Evolutionary conservation across 2,329 filamentous ascomycete genomes (phyloP), one percentile per base, ranked within the genome.

Genomic region (Ceratocystis cubensis): DNA sequence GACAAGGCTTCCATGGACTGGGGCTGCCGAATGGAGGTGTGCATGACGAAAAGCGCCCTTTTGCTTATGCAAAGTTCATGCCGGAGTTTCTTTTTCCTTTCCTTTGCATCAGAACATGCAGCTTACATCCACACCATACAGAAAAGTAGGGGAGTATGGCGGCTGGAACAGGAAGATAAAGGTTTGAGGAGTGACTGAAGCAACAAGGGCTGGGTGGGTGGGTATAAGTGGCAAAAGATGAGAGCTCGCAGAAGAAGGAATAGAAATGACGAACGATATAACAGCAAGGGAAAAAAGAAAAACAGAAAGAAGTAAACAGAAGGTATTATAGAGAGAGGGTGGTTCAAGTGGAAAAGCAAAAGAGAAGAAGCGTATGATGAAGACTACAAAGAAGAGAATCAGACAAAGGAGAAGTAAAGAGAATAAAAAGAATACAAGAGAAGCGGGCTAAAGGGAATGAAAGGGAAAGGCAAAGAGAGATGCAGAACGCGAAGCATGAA

Each of bases 361-460:
- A 53, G 48, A 53, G 20, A 53, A 53, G 15, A 50, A 22, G 6
- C 33, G 10, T 37, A 37, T 37, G 33, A 50, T 20, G 53, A 30
- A 28, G 53, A 17, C 22, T 57, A 57, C 22, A 57, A 53, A 64
- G 45, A 61, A 45, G 20, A 44, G 53, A 57, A 15, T 5, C n/a
- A 33, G 30, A 44, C 22, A 65, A 53, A 37, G 57, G 45, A 65
- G 61, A 56, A 61, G 30, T 20, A 56, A 56, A 48, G 48, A 65
- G 50, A 67, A 33, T 6, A 28, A 53, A 22, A 61, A 44, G 1
- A 44, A 63, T 3, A 28, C 20, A 33, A 30, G 46, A 37, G 33
- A 37, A 37, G 8, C 33, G 33, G 33, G 33, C 33, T 10, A 25
- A 53, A 25, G 28, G 7, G 25, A 25, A 57, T 10, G 61, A 64